Percentiles rank a stretch among this genome's conserved stretches.
Evolutionary conservation across 129 eudicot species (phyloP).

Genomic region (Rutidosis leptorrhynchoides): DNA sequence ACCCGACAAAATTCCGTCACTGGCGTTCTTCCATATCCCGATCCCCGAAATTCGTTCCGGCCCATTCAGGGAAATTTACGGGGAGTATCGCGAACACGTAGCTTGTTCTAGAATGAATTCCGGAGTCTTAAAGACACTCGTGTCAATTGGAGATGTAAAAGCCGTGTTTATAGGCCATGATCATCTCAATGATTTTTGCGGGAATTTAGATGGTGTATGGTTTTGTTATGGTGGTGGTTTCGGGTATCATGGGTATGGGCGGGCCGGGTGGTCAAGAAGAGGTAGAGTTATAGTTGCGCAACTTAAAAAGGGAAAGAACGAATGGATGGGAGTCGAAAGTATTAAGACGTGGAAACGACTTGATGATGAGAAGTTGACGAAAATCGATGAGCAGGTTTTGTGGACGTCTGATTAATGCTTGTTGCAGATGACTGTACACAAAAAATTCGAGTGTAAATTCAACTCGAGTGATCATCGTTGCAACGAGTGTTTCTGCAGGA

Average conservation of each 20-base stretch:
- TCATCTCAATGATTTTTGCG: conserved; percentile 90
- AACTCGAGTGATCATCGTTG: neutral
- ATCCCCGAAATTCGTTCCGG: conserved; percentile 77
- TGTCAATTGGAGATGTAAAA: conserved; percentile 78
- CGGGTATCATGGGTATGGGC: conserved; percentile 94
- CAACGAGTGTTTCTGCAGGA: neutral
- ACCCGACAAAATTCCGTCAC: conserved; percentile 46
- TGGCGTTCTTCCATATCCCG: conserved; percentile 90
- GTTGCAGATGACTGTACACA: neutral
- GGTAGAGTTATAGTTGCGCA: conserved; percentile 63
- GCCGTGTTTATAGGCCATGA: conserved; percentile 94
- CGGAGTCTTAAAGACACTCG: conserved; percentile 64
- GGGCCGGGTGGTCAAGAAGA: conserved; percentile 72
- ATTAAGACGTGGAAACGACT: conserved; percentile 89
- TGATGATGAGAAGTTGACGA: conserved; percentile 60
- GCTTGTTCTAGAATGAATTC: conserved; percentile 81
- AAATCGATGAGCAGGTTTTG: conserved; percentile 74
- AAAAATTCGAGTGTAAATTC: neutral
- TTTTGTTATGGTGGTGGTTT: conserved; percentile 97
- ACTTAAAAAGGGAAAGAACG: conserved; percentile 55
- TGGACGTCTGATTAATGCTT: conserved; percentile 40
- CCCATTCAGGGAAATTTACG: conserved; percentile 47
- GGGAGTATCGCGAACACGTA: conserved; percentile 54
- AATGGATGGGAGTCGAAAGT: conserved; percentile 72
- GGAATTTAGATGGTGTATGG: conserved; percentile 73